Conservation (phyloP, 371 early-diverging fungal species). For the Mucor ambiguus region DNA sequence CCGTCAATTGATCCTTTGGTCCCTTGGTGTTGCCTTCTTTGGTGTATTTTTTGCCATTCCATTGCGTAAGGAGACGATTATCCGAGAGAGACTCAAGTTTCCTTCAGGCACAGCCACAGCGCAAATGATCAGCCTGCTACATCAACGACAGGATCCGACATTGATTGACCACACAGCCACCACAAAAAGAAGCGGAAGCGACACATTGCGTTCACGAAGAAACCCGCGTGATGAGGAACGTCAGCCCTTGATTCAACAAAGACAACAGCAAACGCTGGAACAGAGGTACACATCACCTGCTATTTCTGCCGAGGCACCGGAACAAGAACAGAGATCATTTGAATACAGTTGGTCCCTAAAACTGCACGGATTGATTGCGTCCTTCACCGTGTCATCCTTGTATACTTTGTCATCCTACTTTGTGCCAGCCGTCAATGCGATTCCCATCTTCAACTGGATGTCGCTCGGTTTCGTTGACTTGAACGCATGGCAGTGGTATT, state of each 20-base stretch:
- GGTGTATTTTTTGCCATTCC: conserved; percentile 92
- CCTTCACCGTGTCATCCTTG: conserved; percentile 62
- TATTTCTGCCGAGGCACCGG: neutral
- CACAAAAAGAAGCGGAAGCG: neutral
- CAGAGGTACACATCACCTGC: neutral
- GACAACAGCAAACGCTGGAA: neutral
- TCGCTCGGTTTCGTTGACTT: conserved; percentile 46
- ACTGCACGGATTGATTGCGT: conserved; percentile 50
- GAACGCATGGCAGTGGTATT: conserved; percentile 73
- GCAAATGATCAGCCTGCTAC: conserved; percentile 81
- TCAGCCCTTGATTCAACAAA: conserved; percentile 7
- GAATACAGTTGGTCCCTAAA: conserved; percentile 67
- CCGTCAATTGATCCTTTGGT: conserved; percentile 72
- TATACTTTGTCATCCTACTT: conserved; percentile 73
- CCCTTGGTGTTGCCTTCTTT: conserved; percentile 83
- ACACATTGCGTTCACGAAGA: neutral
- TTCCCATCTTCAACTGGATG: conserved; percentile 73
- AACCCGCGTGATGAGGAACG: neutral
- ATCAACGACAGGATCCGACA: conserved; percentile 47
- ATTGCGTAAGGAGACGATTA: conserved; percentile 75
- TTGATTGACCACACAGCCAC: neutral
- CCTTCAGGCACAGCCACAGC: conserved; percentile 90
- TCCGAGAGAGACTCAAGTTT: conserved; percentile 81
- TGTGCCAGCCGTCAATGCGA: conserved; percentile 57
- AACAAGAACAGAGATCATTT: conserved; percentile 10